phyloP scores from a whole-genome alignment of 1,284 basidiomycete genomes.

The Papiliotrema laurentii region DNA sequence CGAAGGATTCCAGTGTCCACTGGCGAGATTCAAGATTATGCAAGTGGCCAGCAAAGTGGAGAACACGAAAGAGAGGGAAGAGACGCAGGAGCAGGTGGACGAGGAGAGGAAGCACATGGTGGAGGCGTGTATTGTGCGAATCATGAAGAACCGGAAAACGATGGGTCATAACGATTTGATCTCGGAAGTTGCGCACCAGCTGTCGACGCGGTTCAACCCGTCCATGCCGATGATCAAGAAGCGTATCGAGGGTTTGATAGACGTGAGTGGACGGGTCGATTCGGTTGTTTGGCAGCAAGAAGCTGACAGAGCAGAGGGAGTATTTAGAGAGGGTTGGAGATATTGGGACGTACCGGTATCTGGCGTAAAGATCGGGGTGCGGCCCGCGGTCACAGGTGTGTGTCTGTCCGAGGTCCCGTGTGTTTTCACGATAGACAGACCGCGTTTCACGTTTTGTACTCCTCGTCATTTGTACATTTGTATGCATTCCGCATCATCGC shows the following conservation, averaged over 20 bases:
- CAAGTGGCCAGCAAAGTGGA: slow-evolving; percentile 85
- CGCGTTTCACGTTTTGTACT: no score
- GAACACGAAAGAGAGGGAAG: slow-evolving; percentile 77
- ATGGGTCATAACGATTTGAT: slow-evolving; percentile 86
- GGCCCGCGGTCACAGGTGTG: no score
- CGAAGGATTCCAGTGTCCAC: slow-evolving; percentile 65
- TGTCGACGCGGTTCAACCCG: slow-evolving; percentile 79
- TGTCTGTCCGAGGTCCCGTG: no score
- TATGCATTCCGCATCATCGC: not conserved
- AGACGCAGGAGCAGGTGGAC: slow-evolving; percentile 85
- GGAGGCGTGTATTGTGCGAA: slow-evolving; percentile 93
- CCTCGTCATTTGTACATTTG: not conserved
- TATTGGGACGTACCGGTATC: slow-evolving; percentile 43
- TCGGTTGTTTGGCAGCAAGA: not conserved
- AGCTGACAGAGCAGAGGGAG: slow-evolving; percentile 38
- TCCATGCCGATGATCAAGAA: slow-evolving; percentile 85
- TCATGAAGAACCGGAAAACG: slow-evolving; percentile 95
- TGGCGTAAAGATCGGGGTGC: no score
- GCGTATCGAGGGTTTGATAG: slow-evolving; percentile 88
- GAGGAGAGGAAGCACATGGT: slow-evolving; percentile 88
- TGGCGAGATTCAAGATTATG: slow-evolving; percentile 91
- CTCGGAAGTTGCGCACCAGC: slow-evolving; percentile 83
- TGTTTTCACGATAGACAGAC: no score
- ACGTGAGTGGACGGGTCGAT: slow-evolving; percentile 55
- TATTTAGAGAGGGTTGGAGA: slow-evolving; percentile 44